Evolutionary conservation across 2,329 filamentous ascomycete species (phyloP), one percentile per base, ranked within the genome.

Genomic region (Alternaria triticina): DNA sequence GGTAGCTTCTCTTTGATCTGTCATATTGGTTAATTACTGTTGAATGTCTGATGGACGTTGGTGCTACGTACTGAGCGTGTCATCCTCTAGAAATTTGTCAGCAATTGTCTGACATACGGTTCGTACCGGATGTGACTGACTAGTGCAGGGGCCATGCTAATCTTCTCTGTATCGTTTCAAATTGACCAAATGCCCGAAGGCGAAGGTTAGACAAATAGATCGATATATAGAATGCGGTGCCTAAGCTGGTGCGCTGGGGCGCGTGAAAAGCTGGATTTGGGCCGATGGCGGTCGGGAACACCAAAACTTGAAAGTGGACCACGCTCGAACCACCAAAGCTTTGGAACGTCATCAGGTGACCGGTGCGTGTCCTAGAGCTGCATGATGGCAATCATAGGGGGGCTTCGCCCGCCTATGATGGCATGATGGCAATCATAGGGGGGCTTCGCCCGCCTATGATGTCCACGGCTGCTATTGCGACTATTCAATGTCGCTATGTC

Each of bases 81-180:
- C 92, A 95, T 94, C 92, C 92, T 95, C n/a, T n/a, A n/a, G n/a
- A n/a, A n/a, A n/a, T n/a, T n/a, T n/a, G n/a, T n/a, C n/a, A n/a
- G n/a, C n/a, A n/a, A n/a, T n/a, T n/a, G n/a, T n/a, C n/a, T n/a
- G n/a, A n/a, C n/a, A n/a, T n/a, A n/a, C n/a, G n/a, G n/a, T n/a
- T n/a, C n/a, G n/a, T n/a, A n/a, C n/a, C n/a, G n/a, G n/a, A n/a
- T n/a, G n/a, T n/a, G n/a, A n/a, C n/a, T n/a, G n/a, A n/a, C n/a
- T 95, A 94, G 92, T 89, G 87, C 87, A 89, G 87, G 87, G 82
- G 82, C 82, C 82, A 85, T 85, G 75, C 75, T 78, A 78, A 78
- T 77, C 74, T 77, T 78, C 75, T 77, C 75, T 77, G 74, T 77
- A 77, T 77, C 64, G 69, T 73, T 74, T 74, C 69, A 71, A 73